Evolutionary conservation across 2,329 filamentous ascomycete genomes (phyloP).

Genomic region (Ramularia endophylla): DNA sequence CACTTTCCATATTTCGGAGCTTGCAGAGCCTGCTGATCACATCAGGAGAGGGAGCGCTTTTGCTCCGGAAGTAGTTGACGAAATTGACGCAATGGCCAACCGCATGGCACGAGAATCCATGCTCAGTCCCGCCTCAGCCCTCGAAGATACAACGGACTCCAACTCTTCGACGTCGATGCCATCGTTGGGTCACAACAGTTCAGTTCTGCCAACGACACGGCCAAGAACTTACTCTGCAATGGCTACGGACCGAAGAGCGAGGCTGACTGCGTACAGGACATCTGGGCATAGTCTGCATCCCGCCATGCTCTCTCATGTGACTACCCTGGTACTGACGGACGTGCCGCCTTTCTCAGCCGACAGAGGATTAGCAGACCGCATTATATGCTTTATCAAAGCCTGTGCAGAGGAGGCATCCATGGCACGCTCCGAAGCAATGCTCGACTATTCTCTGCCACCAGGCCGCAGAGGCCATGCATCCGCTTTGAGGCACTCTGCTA

Average conservation of each 20-base stretch:
- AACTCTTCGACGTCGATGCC: too few species aligned
- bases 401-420: conserved; percentile 52
- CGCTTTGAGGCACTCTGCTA: conserved; percentile 36
- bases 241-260: conserved; percentile 23
- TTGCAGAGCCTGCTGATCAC: conserved; percentile 6
- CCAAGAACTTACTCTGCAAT: conserved; percentile 28
- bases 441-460: conserved; percentile 56
- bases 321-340: conserved; percentile 52
- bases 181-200: too few species aligned
- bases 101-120: too few species aligned
- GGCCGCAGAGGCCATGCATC: conserved; percentile 46
- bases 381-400: conserved; percentile 51
- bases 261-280: conserved; percentile 21
- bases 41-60: conserved; percentile 38
- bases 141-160: too few species aligned
- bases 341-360: conserved; percentile 38
- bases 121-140: too few species aligned
- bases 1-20: conserved; percentile 8
- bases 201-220: conserved; percentile 6
- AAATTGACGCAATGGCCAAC: conserved; percentile 7
- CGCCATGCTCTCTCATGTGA: conserved; percentile 48
- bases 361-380: conserved; percentile 38
- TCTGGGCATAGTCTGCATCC: conserved; percentile 42
- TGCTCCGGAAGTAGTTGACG: conserved; percentile 42
- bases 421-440: conserved; percentile 47